These are phyloP conservation scores for Penicillium diatomitis DNA, from an alignment of 495 filamentous ascomycete genomes.

Conservation along the genomic window DNA sequence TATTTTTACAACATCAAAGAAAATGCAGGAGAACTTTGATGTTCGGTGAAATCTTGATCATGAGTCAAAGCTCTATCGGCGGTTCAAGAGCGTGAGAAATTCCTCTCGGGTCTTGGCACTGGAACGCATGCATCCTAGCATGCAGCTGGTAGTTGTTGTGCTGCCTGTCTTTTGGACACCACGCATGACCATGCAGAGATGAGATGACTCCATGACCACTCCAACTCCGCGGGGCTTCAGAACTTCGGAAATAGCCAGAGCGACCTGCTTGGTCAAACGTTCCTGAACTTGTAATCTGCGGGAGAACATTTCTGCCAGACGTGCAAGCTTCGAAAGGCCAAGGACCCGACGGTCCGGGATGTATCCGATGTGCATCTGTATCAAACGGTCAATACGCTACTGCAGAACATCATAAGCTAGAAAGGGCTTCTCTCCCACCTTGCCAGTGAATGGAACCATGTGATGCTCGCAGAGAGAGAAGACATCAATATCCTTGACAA, in stretches of 20 bases:
- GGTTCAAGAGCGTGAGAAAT: constrained; percentile 75
- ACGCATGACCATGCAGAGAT: constrained; percentile 98
- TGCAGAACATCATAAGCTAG: not conserved
- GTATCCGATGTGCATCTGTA: constrained; percentile 95
- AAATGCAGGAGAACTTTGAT: constrained; percentile 9
- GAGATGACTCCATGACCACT: constrained; percentile 93
- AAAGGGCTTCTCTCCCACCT: constrained; percentile 43
- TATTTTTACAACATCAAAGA: constrained; percentile 19
- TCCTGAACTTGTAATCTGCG: constrained; percentile 92
- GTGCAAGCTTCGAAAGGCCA: constrained; percentile 88
- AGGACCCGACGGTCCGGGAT: constrained; percentile 81
- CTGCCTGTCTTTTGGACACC: constrained; percentile 84
- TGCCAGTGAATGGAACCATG: constrained; percentile 91
- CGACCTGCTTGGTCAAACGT: constrained; percentile 90
- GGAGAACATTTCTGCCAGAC: constrained; percentile 95
- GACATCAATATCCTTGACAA: constrained; percentile 95
- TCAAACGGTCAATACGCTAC: constrained; percentile 13
- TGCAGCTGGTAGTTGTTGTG: constrained; percentile 89
- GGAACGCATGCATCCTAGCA: constrained; percentile 86
- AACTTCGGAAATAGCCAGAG: constrained; percentile 84
- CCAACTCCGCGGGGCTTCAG: constrained; percentile 85
- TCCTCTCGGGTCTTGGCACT: constrained; percentile 92
- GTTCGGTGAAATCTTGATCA: not conserved
- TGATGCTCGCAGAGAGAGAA: constrained; percentile 97
- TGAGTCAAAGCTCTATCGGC: constrained; percentile 25